Evolutionary conservation across 805 yeast species (phyloP), one percentile per base, ranked within the genome.

Genomic region (Ogataea trehalophila): DNA sequence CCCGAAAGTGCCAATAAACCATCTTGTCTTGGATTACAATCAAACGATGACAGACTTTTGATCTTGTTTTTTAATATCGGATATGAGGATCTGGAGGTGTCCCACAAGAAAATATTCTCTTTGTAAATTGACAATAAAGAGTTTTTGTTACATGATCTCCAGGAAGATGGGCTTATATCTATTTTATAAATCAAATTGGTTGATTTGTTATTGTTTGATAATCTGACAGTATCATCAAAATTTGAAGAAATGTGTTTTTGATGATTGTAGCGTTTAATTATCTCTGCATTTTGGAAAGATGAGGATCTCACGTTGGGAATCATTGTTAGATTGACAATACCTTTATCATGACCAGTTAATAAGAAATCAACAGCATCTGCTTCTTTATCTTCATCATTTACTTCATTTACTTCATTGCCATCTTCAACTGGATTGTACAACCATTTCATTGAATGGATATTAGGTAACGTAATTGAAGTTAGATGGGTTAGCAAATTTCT

Each of bases 201-300:
- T 15, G 56, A 41, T 8, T 38, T 46, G 46, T 42, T 53, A 44
- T 48, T 62, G 44, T 58, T 67, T 57, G 37, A 61, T 56, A 58
- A 68, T 47, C 50, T 64, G 31, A 47, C 37, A 58, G 39, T 63
- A 51, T 52, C 45, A 11, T 56, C 44, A 17, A 51, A 61, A 17
- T 43, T 6, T 17, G 63, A 53, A 31, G 61, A 63, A 46, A 87
- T 63, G 59, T 83, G 90, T 55, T 82, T 83, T 43, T 75, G 70
- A 67, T 90, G 97, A 64, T 87, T 87, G 69, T 83, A 90, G 36
- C 95, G 71, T 61, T 81, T 85, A 51, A 85, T 68, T 18, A 90
- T 84, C 61, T 82, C 88, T 0, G 97, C 96, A 46, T 75, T 70
- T 22, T 74, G 62, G 20, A 67, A 62, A 3, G 58, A 74, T 2